Evolutionary conservation across 2,329 filamentous ascomycete genomes (phyloP).

Genomic region (Fusarium sp.): DNA sequence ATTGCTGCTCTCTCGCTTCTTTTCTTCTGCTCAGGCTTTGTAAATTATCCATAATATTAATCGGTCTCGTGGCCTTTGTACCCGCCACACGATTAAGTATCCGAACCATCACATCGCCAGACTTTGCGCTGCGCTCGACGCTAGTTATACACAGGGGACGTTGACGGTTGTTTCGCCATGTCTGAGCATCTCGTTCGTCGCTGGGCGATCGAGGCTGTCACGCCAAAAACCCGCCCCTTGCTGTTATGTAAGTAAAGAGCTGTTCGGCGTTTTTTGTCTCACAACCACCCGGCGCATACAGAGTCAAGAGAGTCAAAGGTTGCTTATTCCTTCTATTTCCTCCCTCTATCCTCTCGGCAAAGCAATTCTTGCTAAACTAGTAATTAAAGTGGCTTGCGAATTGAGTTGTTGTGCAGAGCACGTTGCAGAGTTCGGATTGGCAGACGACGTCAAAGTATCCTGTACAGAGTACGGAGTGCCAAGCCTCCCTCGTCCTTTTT

Average conservation of each 20-base stretch:
- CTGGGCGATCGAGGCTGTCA: slow-evolving; percentile 38
- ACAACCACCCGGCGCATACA: slow-evolving; percentile 11
- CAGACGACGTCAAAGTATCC: slow-evolving; percentile 25
- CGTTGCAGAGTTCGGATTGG: slow-evolving; percentile 24
- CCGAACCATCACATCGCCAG: slow-evolving; percentile 2
- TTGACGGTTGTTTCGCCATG: slow-evolving; percentile 37
- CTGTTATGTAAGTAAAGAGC: slow-evolving; percentile 12
- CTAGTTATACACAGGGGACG: slow-evolving; percentile 19
- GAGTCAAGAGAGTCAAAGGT: background rate
- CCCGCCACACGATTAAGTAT: slow-evolving; percentile 23
- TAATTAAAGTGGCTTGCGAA: slow-evolving; percentile 16
- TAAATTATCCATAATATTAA: no score
- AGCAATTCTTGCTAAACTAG: slow-evolving; percentile 29
- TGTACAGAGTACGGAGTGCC: slow-evolving; percentile 1
- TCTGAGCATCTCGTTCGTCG: slow-evolving; percentile 39
- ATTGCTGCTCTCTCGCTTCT: background rate
- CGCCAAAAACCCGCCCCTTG: slow-evolving; percentile 35
- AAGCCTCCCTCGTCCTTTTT: slow-evolving; percentile 27
- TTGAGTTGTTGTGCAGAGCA: slow-evolving; percentile 12
- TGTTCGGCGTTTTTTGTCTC: slow-evolving; percentile 29
- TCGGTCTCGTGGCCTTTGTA: slow-evolving; percentile 26
- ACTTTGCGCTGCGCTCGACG: slow-evolving; percentile 15
- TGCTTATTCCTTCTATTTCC: slow-evolving; percentile 2
- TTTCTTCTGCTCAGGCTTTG: no score
- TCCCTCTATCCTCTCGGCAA: slow-evolving; percentile 19